A percentile compares a stretch with the other conserved stretches of the same genome.
These are phyloP conservation scores for Nemania diffusa DNA, from an alignment of 2,329 filamentous ascomycete species.

Conservation along the genomic window DNA sequence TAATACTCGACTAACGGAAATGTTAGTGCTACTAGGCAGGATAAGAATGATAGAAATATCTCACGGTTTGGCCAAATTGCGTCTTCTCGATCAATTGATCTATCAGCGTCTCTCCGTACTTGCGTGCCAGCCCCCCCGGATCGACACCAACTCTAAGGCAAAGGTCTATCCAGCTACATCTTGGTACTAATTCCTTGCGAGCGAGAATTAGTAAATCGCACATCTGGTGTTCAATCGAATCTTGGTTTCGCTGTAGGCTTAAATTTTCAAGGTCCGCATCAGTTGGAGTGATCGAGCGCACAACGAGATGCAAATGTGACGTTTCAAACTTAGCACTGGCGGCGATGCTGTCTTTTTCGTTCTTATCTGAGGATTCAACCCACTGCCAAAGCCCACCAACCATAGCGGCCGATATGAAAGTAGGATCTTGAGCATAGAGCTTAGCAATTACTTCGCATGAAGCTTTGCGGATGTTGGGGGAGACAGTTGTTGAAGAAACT, in stretches of 20 bases:
- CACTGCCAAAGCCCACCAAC: conserved; percentile 82
- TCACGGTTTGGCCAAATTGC: conserved; percentile 51
- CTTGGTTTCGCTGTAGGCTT: conserved; percentile 56
- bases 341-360: conserved; percentile 82
- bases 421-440: conserved; percentile 71
- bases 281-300: conserved; percentile 72
- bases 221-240: conserved; percentile 74
- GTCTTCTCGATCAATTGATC: conserved; percentile 72
- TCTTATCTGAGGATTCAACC: conserved; percentile 72
- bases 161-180: conserved; percentile 86
- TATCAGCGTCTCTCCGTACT: conserved; percentile 72
- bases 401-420: conserved; percentile 69
- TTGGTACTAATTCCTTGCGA: conserved; percentile 79
- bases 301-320: conserved; percentile 68
- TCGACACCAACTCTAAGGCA: conserved; percentile 84
- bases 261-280: conserved; percentile 60
- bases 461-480: conserved; percentile 71
- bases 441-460: conserved; percentile 69
- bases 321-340: conserved; percentile 71
- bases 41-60: conserved; percentile 21
- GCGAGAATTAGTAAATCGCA: conserved; percentile 81
- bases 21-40: conserved; percentile 30
- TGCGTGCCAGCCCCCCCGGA: conserved; percentile 79
- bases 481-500: conserved; percentile 70
- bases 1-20: conserved; percentile 49